These are phyloP conservation scores for Oenanthe javanica DNA, from an alignment of 140 eudicot genomes.

Conservation along the genomic window DNA sequence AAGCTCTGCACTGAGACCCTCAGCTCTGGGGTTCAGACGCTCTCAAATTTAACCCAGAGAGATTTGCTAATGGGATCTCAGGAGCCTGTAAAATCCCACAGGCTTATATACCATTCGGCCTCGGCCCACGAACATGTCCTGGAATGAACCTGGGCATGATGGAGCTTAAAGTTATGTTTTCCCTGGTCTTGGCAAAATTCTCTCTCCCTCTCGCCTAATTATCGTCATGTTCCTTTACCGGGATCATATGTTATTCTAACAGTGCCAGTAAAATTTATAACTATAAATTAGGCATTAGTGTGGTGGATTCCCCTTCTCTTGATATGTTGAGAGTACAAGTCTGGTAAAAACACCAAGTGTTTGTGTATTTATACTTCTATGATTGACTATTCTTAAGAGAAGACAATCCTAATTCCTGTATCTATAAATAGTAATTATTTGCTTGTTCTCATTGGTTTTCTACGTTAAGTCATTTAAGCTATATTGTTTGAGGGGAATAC, in stretches of 20 bases:
- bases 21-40: constrained; percentile 44
- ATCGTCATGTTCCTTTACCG: constrained; percentile 23
- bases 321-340: not conserved
- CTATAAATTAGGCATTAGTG: not conserved
- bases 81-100: constrained; percentile 31
- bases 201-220: constrained; percentile 20
- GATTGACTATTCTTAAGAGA: not conserved
- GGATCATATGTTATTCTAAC: too few relatives aligned
- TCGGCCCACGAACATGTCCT: constrained; percentile 24
- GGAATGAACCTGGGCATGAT: constrained; percentile 28
- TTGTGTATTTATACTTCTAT: not conserved
- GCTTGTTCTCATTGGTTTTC: not conserved
- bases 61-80: constrained; percentile 29
- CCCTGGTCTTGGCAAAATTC: constrained; percentile 16
- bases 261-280: too few relatives aligned
- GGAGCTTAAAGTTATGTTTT: constrained; percentile 21
- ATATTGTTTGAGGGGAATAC: not conserved
- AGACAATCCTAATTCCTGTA: not conserved
- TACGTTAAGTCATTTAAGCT: not conserved
- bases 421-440: not conserved
- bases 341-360: not conserved
- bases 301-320: not conserved
- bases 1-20: constrained; percentile 31
- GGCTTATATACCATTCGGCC: constrained; percentile 30
- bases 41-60: constrained; percentile 35